Evolutionary conservation across 176 grass and related monocot species (phyloP).

Genomic region (Lolium rigidum): DNA sequence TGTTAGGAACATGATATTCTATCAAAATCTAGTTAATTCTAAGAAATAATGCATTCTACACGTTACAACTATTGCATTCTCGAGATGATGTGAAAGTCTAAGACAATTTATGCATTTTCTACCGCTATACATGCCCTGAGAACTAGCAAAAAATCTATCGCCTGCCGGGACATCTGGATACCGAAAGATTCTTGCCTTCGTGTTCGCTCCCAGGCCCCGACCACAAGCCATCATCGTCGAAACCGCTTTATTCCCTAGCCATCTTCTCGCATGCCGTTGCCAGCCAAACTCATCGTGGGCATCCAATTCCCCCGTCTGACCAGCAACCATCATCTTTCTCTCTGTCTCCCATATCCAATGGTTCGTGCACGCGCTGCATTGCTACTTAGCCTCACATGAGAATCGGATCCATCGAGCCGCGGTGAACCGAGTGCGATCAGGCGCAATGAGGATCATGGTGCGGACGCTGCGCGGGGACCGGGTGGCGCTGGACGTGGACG

Average conservation of each 20-base stretch:
- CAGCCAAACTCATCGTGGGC: constrained; percentile 30
- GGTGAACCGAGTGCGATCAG: neutral
- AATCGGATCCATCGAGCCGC: neutral
- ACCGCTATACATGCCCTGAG: no score
- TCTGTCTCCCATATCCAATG: neutral
- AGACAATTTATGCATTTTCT: no score
- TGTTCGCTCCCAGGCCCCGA: neutral
- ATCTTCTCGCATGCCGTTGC: neutral
- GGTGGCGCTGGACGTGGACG: constrained; percentile 49
- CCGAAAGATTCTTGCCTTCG: constrained; percentile 48
- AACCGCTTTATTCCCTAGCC: constrained; percentile 47
- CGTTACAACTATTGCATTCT: no score
- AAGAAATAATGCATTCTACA: no score
- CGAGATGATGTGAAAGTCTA: no score
- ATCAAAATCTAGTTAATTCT: no score
- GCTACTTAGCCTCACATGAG: neutral
- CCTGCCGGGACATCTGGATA: neutral
- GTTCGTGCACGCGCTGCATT: neutral
- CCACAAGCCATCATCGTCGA: neutral
- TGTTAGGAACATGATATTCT: no score
- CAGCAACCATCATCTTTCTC: constrained; percentile 3
- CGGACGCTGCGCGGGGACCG: constrained; percentile 54
- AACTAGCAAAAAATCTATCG: no score
- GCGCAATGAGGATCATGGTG: constrained; percentile 55
- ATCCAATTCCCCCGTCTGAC: neutral